Percentiles rank a stretch among this genome's conserved stretches.
Evolutionary conservation across 2,329 filamentous ascomycete genomes (phyloP).

Genomic region (Ophiognomonia clavigignenti-juglandacearum): DNA sequence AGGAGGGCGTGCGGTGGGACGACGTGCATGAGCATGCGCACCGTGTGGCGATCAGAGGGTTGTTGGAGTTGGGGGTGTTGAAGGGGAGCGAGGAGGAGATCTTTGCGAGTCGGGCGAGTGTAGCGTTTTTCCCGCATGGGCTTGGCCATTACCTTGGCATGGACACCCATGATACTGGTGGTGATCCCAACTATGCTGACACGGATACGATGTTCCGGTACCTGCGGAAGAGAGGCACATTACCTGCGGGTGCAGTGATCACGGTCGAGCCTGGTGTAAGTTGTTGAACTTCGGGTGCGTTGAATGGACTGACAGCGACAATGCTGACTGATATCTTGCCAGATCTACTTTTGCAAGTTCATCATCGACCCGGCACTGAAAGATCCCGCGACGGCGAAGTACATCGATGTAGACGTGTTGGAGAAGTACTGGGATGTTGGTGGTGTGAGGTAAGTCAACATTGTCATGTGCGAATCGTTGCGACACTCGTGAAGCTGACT

Average conservation of each 20-base stretch:
- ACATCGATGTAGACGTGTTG: conserved; percentile 69
- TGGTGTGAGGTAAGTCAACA: conserved; percentile 55
- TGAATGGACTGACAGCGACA: no score
- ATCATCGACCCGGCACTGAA: conserved; percentile 78
- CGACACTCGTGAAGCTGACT: neutral
- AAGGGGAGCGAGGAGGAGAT: conserved; percentile 66
- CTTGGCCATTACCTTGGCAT: conserved; percentile 82
- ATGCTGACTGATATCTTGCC: neutral
- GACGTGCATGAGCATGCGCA: conserved; percentile 78
- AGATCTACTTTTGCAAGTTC: conserved; percentile 87
- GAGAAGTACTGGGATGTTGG: conserved; percentile 79
- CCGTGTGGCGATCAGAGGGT: conserved; percentile 73
- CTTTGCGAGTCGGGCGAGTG: conserved; percentile 71
- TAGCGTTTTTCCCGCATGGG: conserved; percentile 68
- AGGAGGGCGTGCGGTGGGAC: conserved; percentile 73
- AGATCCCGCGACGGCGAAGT: conserved; percentile 66
- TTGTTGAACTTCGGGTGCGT: no score
- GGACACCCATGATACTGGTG: conserved; percentile 86
- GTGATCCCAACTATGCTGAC: conserved; percentile 73
- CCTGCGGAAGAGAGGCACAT: conserved; percentile 67
- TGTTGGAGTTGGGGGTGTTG: conserved; percentile 72
- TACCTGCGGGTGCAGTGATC: conserved; percentile 78
- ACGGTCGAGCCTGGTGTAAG: conserved; percentile 89
- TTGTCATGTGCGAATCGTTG: neutral
- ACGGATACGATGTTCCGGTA: conserved; percentile 82